These are phyloP conservation scores for Cordyceps sp. DNA, from an alignment of 2,329 filamentous ascomycete species.

Conservation along the genomic window DNA sequence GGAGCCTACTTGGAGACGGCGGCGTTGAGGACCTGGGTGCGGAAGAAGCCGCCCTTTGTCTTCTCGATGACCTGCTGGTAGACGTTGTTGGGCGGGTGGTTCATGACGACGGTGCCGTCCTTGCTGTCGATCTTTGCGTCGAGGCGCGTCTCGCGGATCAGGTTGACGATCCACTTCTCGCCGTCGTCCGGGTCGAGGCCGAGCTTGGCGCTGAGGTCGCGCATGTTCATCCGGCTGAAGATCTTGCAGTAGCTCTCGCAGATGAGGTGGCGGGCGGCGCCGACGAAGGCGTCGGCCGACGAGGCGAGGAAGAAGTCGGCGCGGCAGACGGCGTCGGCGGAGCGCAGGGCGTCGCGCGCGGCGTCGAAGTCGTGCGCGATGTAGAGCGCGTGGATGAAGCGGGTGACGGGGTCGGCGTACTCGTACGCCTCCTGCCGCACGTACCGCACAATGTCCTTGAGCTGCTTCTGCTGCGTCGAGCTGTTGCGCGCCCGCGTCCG, in stretches of 20 bases:
- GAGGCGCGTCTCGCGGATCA: constrained; percentile 92
- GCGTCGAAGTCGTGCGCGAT: constrained; percentile 83
- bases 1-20: constrained; percentile 35
- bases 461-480: constrained; percentile 85
- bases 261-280: constrained; percentile 87
- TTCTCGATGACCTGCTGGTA: constrained; percentile 99
- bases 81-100: constrained; percentile 94
- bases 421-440: constrained; percentile 96
- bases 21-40: constrained; percentile 82
- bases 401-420: constrained; percentile 88
- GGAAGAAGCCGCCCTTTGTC: constrained; percentile 97
- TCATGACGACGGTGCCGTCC: constrained; percentile 97
- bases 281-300: constrained; percentile 76
- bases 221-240: constrained; percentile 95
- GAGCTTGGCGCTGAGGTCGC: constrained; percentile 82
- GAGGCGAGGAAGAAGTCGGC: constrained; percentile 90
- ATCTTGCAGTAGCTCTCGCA: constrained; percentile 99
- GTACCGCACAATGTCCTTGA: constrained; percentile 92
- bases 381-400: constrained; percentile 92
- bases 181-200: constrained; percentile 87
- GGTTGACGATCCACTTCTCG: constrained; percentile 99
- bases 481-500: constrained; percentile 68
- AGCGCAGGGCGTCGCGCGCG: constrained; percentile 69
- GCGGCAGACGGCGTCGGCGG: constrained; percentile 81
- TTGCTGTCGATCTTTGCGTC: constrained; percentile 99